These are phyloP conservation scores for Chlorella vulgaris DNA, from an alignment of 139 green algal genomes.

Conservation along the genomic window DNA sequence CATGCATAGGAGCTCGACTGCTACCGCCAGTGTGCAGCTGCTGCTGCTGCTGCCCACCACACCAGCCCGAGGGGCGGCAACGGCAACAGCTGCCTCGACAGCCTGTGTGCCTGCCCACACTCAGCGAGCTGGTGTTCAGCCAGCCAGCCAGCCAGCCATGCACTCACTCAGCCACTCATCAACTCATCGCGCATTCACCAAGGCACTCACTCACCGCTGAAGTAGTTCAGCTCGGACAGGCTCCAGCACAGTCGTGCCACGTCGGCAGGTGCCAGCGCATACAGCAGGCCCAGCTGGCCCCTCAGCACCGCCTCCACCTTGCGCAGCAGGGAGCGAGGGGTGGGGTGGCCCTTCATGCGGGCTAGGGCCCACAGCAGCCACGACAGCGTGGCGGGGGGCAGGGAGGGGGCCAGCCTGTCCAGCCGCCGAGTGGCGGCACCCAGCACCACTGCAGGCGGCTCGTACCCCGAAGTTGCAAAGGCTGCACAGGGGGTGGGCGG, in stretches of 20 bases:
- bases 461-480: slow-evolving; percentile 12
- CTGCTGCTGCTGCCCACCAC: neutral
- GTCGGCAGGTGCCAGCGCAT: neutral
- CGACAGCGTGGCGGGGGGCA: neutral
- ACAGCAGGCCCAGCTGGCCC: neutral
- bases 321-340: slow-evolving; percentile 17
- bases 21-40: neutral
- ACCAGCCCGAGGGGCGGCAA: too few relatives aligned
- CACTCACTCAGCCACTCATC: neutral
- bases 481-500: neutral
- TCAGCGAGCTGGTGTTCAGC: too few relatives aligned
- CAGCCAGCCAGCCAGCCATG: neutral
- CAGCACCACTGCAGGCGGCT: slow-evolving; percentile 4
- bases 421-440: neutral
- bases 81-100: too few relatives aligned
- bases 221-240: neutral
- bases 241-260: slow-evolving; percentile 7
- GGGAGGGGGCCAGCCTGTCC: neutral
- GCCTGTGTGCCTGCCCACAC: too few relatives aligned
- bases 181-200: neutral
- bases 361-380: slow-evolving; percentile 32
- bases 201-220: slow-evolving; percentile 1
- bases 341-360: neutral
- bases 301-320: slow-evolving; percentile 5
- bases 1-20: neutral